Conservation (phyloP, 169 alveolate genomes). For the Eimeria necatrix region DNA sequence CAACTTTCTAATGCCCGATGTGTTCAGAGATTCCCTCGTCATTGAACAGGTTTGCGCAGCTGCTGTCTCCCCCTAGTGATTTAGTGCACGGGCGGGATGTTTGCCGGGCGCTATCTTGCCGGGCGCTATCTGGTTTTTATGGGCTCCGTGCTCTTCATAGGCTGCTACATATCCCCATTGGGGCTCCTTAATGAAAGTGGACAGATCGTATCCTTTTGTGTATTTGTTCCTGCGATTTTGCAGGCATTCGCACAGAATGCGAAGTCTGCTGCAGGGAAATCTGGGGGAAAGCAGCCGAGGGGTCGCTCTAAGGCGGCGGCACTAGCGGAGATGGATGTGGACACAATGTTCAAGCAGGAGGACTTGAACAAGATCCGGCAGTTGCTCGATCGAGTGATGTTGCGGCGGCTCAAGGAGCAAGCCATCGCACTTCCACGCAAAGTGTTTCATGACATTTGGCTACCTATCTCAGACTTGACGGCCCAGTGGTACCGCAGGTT, state of each 20-base stretch:
- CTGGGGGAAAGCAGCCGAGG: slow-evolving; percentile 44
- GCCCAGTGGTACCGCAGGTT: slow-evolving; percentile 75
- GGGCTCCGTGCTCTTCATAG: not conserved
- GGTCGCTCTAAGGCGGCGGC: slow-evolving; percentile 51
- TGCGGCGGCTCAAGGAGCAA: slow-evolving; percentile 93
- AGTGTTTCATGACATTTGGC: slow-evolving; percentile 94
- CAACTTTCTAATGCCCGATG: slow-evolving; percentile 98
- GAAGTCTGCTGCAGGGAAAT: slow-evolving; percentile 34
- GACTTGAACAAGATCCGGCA: slow-evolving; percentile 89
- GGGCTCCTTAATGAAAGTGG: not conserved
- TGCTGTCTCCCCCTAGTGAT: not conserved
- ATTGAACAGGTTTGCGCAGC: slow-evolving; percentile 92
- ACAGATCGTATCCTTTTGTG: not conserved
- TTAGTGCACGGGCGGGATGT: too few species aligned
- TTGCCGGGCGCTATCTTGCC: too few species aligned
- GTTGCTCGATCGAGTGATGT: slow-evolving; percentile 90
- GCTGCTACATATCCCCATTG: not conserved
- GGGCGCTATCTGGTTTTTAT: too few species aligned
- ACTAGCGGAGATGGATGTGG: slow-evolving; percentile 79
- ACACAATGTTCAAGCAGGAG: slow-evolving; percentile 85
- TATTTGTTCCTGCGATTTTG: not conserved
- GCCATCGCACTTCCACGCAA: slow-evolving; percentile 93
- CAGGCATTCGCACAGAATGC: slow-evolving; percentile 68
- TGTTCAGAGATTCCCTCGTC: slow-evolving; percentile 96
- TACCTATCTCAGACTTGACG: slow-evolving; percentile 87